Percentiles rank a stretch among this genome's conserved stretches.
Evolutionary conservation across 805 yeast species (phyloP).

Genomic region (Kazachstania kunashirensis): DNA sequence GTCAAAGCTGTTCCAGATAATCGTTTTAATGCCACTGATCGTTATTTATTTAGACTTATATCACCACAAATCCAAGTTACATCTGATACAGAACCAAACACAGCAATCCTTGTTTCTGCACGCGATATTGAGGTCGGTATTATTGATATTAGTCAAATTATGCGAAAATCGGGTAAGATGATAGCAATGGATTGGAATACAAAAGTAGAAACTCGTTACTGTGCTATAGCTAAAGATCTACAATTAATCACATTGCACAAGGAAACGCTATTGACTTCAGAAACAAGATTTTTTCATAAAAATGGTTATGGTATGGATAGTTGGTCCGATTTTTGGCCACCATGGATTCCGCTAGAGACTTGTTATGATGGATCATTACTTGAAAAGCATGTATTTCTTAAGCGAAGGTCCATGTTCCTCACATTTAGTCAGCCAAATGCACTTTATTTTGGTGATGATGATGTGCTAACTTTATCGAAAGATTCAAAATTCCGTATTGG

Average conservation of each 20-base stretch:
- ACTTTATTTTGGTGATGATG: conserved; percentile 34
- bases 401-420: conserved; percentile 43
- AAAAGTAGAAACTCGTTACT: conserved; percentile 46
- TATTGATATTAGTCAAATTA: conserved; percentile 35
- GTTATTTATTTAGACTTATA: conserved; percentile 43
- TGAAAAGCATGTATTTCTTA: conserved; percentile 38
- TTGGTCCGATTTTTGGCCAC: conserved; percentile 45
- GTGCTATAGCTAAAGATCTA: conserved; percentile 46
- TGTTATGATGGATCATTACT: conserved; percentile 41
- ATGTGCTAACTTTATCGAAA: conserved; percentile 14
- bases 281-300: conserved; percentile 20
- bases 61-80: conserved; percentile 55
- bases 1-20: conserved; percentile 34
- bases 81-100: conserved; percentile 36
- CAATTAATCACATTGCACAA: conserved; percentile 44
- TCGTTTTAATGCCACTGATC: conserved; percentile 37
- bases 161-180: conserved; percentile 22
- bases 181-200: conserved; percentile 26
- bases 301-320: conserved; percentile 25
- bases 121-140: conserved; percentile 51
- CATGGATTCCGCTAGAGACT: conserved; percentile 54
- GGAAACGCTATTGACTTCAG: conserved; percentile 27
- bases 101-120: conserved; percentile 44
- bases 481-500: conserved; percentile 29
- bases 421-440: conserved; percentile 43